Evolutionary conservation across 192 early-diverging fungal species (phyloP), one percentile per base, ranked within the genome.

Genomic region (Chytriomyces confervae): DNA sequence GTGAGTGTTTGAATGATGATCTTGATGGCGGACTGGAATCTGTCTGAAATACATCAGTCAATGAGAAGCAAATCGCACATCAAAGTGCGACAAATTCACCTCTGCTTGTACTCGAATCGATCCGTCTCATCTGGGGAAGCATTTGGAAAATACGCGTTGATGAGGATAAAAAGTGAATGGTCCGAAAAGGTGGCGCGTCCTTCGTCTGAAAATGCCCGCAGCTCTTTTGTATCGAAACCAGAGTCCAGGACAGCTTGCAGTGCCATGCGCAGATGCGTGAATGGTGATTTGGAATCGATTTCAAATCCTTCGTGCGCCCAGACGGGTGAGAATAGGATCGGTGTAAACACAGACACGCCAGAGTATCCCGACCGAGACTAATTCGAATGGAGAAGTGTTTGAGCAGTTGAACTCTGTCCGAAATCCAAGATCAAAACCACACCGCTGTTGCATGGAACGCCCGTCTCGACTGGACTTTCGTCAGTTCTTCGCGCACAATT

Each of bases 161-260:
- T 86, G 6, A 95, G 79, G 16, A 94, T 88, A 85, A 95, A 94
- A 3, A 89, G 67, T 0, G 82, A 81, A 86, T 94, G 92, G 60
- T 95, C 94, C 4, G 92, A 83, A 46, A 94, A 82, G 5, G 94
- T 20, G 45, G 88, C 86, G 0, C 93, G 84, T 0, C 93, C 94
- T 84, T 95, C 93, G 1, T 77, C 77, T 72, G 95, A 93, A 29
- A 95, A 64, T 45, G 84, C 82, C 29, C 29, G 23, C 20, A 89
- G 75, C 74, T 88, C 86, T 66, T 79, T 72, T 18, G 20, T 1
- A 63, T 71, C 18, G 69, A 49, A 66, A 53, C 23, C 11, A 27
- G 50, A 13, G 53, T 24, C 20, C 81, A 88, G 57, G 75, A 76
- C 4, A 71, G 13, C 36, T 76, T 62, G 24, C 85, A 66, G n/a